A percentile compares a stretch with the other conserved stretches of the same genome.
phyloP scores from a whole-genome alignment of 2,329 filamentous ascomycete species.

The Hypomyces rosellus region DNA sequence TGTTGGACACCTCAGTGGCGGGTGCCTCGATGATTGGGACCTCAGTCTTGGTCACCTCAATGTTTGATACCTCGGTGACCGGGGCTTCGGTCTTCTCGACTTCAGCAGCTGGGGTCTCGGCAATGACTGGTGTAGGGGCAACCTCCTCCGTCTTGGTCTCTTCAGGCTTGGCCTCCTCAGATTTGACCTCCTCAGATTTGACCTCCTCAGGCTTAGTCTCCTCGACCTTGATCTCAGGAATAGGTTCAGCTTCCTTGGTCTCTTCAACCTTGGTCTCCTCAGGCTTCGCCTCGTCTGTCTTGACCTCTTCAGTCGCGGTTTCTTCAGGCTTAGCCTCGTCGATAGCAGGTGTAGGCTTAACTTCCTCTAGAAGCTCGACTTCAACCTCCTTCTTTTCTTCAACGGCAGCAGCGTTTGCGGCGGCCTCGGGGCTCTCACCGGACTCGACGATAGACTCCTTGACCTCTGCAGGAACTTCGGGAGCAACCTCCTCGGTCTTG shows the following conservation, averaged over 20 bases:
- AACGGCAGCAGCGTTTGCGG: constrained; percentile 56
- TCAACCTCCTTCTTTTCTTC: constrained; percentile 59
- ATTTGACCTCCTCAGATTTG: constrained; percentile 9
- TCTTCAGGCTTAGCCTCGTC: constrained; percentile 16
- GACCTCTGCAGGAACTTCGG: constrained; percentile 49
- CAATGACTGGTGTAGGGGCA: not conserved
- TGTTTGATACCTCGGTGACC: not conserved
- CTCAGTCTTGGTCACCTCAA: constrained; percentile 3
- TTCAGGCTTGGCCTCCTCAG: constrained; percentile 3
- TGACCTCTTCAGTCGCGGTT: constrained; percentile 15
- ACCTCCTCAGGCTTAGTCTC: constrained; percentile 5
- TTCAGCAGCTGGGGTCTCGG: not conserved
- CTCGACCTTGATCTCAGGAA: constrained; percentile 4
- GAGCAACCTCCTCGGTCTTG: constrained; percentile 38
- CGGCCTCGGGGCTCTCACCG: constrained; percentile 62
- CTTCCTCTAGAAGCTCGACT: constrained; percentile 5
- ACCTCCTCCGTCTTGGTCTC: constrained; percentile 7
- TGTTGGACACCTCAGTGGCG: constrained; percentile 6
- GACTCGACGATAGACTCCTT: constrained; percentile 53
- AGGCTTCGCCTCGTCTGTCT: constrained; percentile 13
- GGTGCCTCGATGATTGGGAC: not conserved
- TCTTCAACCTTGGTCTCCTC: not conserved
- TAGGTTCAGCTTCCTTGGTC: too few species aligned
- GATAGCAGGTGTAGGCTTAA: constrained; percentile 6
- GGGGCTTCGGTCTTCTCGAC: not conserved